A percentile compares a stretch with the other conserved stretches of the same genome.
phyloP scores from a whole-genome alignment of 805 yeast genomes.

The Wickerhamomyces mucosus region DNA sequence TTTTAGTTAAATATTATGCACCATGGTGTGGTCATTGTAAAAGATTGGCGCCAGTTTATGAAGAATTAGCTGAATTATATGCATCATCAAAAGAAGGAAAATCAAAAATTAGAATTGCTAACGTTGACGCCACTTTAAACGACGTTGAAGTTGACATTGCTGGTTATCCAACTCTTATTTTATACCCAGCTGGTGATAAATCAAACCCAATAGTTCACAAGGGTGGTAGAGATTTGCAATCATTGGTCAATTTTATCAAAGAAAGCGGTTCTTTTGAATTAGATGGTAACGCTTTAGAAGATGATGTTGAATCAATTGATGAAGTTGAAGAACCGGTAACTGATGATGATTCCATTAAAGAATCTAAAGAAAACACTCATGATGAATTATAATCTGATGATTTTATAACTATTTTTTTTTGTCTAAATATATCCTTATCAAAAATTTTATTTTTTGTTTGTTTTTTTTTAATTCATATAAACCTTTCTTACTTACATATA shows the following conservation, averaged over 20 bases:
- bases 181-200: slow-evolving; percentile 83
- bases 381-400: slow-evolving; percentile 12
- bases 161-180: slow-evolving; percentile 88
- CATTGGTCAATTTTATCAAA: slow-evolving; percentile 60
- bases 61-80: slow-evolving; percentile 71
- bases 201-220: slow-evolving; percentile 54
- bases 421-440: no score
- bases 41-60: slow-evolving; percentile 80
- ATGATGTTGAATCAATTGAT: slow-evolving; percentile 6
- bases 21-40: slow-evolving; percentile 99
- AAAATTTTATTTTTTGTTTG: no score
- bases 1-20: slow-evolving; percentile 86
- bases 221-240: slow-evolving; percentile 67
- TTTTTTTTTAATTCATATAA: no score
- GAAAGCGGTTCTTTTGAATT: slow-evolving; percentile 54
- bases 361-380: slow-evolving; percentile 4
- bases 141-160: slow-evolving; percentile 76
- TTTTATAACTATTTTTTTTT: no score
- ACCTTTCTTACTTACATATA: no score
- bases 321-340: slow-evolving; percentile 4
- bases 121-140: slow-evolving; percentile 82
- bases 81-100: slow-evolving; percentile 37
- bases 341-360: slow-evolving; percentile 8
- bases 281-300: slow-evolving; percentile 39
- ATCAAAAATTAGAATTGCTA: slow-evolving; percentile 63